Conservation (phyloP, 2,329 filamentous ascomycete genomes). For the Beauveria rudraprayagi region DNA sequence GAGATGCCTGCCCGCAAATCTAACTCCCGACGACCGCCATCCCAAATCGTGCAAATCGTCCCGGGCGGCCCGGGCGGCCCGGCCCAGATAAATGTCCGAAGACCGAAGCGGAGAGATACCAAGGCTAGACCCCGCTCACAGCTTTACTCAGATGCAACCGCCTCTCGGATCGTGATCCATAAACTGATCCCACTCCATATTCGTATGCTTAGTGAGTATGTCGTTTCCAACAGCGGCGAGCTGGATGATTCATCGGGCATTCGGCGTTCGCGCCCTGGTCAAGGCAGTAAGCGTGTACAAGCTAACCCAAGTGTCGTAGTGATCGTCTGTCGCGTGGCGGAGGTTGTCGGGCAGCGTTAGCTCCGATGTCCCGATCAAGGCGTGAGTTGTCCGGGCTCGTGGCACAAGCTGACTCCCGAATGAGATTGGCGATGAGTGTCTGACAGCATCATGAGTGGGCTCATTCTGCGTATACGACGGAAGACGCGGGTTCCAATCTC, state of each 20-base stretch:
- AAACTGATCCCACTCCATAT: not conserved
- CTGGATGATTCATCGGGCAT: not conserved
- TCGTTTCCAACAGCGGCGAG: not conserved
- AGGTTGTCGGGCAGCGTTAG: not conserved
- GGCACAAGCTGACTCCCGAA: not conserved
- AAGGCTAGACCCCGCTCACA: not conserved
- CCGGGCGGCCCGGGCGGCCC: not conserved
- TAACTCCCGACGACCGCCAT: not conserved
- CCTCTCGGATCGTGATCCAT: not conserved
- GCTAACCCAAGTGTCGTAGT: not conserved
- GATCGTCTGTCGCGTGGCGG: not conserved
- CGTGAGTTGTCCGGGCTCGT: not conserved
- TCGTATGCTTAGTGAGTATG: not conserved
- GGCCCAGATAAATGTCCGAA: conserved; percentile 1
- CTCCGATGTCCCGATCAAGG: not conserved
- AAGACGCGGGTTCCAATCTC: no score
- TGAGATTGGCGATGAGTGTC: not conserved
- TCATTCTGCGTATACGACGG: no score
- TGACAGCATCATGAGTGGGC: no score
- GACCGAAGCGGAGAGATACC: not conserved
- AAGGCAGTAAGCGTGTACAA: not conserved
- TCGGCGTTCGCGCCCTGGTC: not conserved
- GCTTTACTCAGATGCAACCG: not conserved
- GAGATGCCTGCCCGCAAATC: not conserved
- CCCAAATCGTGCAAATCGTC: not conserved